Evolutionary conservation across 2,329 filamentous ascomycete genomes (phyloP).

Genomic region (Cordyceps javanica): DNA sequence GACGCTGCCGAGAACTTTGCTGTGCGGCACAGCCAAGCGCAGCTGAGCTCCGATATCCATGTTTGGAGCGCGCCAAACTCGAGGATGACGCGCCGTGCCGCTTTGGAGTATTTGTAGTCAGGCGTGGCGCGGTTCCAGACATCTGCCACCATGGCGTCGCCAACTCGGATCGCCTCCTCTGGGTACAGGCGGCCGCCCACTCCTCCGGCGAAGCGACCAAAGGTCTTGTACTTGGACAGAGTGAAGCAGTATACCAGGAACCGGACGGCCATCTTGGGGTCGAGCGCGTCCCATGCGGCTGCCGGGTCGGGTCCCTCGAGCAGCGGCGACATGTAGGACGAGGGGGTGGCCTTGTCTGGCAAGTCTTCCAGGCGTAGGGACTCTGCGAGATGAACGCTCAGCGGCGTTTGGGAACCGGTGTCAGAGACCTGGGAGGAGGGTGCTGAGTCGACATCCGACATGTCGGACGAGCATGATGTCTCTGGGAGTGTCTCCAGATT

Average conservation of each 20-base stretch:
- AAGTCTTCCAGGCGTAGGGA: not conserved
- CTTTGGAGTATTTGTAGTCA: not conserved
- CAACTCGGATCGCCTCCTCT: not conserved
- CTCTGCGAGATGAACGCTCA: not conserved
- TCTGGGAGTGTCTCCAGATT: not conserved
- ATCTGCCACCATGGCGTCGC: not conserved
- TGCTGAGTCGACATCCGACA: not conserved
- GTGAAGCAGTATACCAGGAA: not conserved
- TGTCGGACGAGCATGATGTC: not conserved
- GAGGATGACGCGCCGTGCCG: not conserved
- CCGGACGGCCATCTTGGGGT: not conserved
- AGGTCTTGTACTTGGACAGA: not conserved
- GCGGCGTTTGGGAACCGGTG: not conserved
- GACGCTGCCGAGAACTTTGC: not conserved
- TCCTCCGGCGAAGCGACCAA: not conserved
- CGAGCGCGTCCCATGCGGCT: not conserved
- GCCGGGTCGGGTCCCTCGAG: not conserved
- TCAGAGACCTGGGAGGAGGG: not conserved
- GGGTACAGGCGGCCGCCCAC: not conserved
- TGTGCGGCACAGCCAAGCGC: not conserved
- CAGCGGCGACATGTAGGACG: not conserved
- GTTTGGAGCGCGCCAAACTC: not conserved
- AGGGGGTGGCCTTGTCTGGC: not conserved
- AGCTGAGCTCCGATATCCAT: not conserved
- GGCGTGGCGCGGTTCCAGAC: not conserved